Evolutionary conservation across 345 rosid species (phyloP).

Genomic region (Hypericum perforatum): DNA sequence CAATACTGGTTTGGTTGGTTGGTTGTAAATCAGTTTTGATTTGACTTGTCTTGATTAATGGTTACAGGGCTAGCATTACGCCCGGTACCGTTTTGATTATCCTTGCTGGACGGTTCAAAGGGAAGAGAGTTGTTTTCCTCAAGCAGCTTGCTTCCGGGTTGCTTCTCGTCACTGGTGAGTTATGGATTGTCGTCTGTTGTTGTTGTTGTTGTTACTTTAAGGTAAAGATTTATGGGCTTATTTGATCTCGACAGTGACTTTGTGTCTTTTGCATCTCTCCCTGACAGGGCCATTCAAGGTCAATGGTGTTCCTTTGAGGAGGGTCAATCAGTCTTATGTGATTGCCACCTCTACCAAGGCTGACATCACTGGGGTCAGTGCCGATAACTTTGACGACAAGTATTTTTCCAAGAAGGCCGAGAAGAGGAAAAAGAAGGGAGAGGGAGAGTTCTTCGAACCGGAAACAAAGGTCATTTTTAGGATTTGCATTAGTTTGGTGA

Average conservation of each 20-base stretch:
- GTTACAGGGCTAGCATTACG: conserved; percentile 3
- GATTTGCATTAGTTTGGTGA: not conserved
- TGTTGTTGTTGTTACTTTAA: not conserved
- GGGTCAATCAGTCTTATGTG: no score
- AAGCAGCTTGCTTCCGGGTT: conserved; percentile 5
- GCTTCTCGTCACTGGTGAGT: conserved; percentile 11
- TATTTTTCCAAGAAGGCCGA: conserved; percentile 14
- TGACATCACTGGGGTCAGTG: not conserved
- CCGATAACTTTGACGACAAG: conserved; percentile 8
- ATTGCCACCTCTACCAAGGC: no score
- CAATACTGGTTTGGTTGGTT: no score
- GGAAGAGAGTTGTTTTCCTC: conserved; percentile 13
- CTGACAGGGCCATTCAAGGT: no score
- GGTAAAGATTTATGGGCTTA: not conserved
- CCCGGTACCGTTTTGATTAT: conserved; percentile 10
- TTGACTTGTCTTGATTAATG: not conserved
- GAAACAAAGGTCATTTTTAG: conserved; percentile 43
- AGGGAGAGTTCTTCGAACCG: conserved; percentile 70
- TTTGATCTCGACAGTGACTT: not conserved
- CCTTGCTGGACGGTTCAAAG: conserved; percentile 3
- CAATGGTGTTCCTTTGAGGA: no score
- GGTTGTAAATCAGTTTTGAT: no score
- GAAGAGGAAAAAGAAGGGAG: conserved; percentile 67
- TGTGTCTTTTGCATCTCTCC: no score
- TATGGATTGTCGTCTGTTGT: not conserved